A percentile compares a stretch with the other conserved stretches of the same genome.
Evolutionary conservation across 495 filamentous ascomycete genomes (phyloP).

Genomic region (Hypoxylon trugodes): DNA sequence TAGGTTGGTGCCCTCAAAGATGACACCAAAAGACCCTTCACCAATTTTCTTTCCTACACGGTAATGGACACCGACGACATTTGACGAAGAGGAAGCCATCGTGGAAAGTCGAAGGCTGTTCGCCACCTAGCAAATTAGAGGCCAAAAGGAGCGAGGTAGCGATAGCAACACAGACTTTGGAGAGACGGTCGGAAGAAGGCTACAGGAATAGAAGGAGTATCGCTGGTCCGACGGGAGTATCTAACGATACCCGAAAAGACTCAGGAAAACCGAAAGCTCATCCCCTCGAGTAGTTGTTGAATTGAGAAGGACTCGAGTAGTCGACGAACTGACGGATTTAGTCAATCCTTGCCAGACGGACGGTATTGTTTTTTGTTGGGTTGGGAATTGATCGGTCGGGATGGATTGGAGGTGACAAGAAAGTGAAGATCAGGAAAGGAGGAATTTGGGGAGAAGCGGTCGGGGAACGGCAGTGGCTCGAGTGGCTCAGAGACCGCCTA

Average conservation of each 20-base stretch:
- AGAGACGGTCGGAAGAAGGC: conserved; percentile 26
- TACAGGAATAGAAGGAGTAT: conserved; percentile 5
- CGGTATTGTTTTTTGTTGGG: conserved; percentile 25
- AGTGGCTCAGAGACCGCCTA: conserved; percentile 29
- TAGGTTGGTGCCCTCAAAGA: conserved; percentile 98
- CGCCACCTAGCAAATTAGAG: background rate
- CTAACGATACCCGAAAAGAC: conserved; percentile 31
- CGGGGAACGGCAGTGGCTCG: conserved; percentile 39
- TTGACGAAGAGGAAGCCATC: conserved; percentile 96
- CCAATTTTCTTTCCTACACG: conserved; percentile 99
- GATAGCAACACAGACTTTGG: too few relatives aligned
- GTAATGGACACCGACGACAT: conserved; percentile 99
- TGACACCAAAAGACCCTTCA: conserved; percentile 98
- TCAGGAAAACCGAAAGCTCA: conserved; percentile 40
- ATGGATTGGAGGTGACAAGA: conserved; percentile 25
- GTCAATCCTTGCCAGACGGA: conserved; percentile 39
- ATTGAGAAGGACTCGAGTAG: conserved; percentile 35
- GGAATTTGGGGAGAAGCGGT: conserved; percentile 42
- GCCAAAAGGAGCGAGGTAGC: background rate
- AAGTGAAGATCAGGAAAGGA: conserved; percentile 42
- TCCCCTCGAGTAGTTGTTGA: conserved; percentile 30
- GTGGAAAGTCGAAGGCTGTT: conserved; percentile 28
- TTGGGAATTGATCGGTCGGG: conserved; percentile 29
- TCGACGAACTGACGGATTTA: conserved; percentile 26
- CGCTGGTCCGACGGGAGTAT: conserved; percentile 38